Conservation (phyloP, 2,329 filamentous ascomycete genomes). For the Ceratocystis variospora region DNA sequence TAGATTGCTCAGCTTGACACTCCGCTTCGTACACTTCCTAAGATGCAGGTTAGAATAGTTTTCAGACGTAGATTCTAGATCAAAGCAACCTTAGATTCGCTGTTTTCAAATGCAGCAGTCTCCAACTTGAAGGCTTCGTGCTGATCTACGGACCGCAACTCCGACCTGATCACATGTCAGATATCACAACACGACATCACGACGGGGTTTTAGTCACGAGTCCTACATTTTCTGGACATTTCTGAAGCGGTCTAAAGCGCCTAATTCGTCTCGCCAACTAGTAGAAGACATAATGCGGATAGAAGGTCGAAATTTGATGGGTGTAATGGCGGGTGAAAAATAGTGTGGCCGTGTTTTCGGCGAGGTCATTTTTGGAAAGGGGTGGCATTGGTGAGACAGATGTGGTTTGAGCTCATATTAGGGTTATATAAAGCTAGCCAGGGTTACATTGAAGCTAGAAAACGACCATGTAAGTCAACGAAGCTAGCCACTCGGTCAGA, state of each 20-base stretch:
- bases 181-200: background rate
- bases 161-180: slow-evolving; percentile 19
- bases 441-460: background rate
- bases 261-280: slow-evolving; percentile 13
- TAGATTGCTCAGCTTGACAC: slow-evolving; percentile 25
- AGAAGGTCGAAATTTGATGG: background rate
- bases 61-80: background rate
- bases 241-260: slow-evolving; percentile 12
- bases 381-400: background rate
- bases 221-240: slow-evolving; percentile 16
- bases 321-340: background rate
- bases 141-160: slow-evolving; percentile 20
- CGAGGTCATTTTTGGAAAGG: background rate
- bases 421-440: background rate
- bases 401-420: background rate
- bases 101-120: slow-evolving; percentile 40
- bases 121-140: slow-evolving; percentile 51
- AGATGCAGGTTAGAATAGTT: slow-evolving; percentile 20
- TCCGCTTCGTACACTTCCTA: slow-evolving; percentile 46
- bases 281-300: background rate
- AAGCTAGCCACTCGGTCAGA: no score
- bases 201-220: slow-evolving; percentile 19
- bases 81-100: background rate
- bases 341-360: background rate
- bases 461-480: background rate